Percentiles rank a stretch among this genome's conserved stretches.
phyloP scores from a whole-genome alignment of 108 stramenopile genomes.

The Chaetoceros muelleri region DNA sequence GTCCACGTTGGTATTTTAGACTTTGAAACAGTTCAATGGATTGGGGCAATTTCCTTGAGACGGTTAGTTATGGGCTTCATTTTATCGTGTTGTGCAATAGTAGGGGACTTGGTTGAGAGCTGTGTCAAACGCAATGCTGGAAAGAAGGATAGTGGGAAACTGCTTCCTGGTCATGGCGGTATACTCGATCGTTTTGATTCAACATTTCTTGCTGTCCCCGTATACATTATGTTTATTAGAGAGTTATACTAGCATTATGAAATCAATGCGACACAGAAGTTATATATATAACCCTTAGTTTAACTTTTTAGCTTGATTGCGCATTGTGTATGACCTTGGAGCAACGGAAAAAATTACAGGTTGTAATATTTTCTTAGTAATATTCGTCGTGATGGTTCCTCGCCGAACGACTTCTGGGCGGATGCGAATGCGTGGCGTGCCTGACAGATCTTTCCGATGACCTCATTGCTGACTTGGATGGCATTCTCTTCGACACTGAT shows the following conservation, averaged over 20 bases:
- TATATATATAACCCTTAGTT: too few relatives aligned
- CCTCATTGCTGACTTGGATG: neutral
- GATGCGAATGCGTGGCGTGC: too few relatives aligned
- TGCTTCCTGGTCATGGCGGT: constrained; percentile 80
- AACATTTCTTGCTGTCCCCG: constrained; percentile 44
- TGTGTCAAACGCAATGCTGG: constrained; percentile 53
- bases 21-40: constrained; percentile 3
- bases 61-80: constrained; percentile 30
- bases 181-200: constrained; percentile 83
- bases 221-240: too few relatives aligned
- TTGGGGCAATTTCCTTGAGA: constrained; percentile 7
- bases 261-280: too few relatives aligned
- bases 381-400: too few relatives aligned
- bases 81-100: constrained; percentile 47
- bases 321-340: too few relatives aligned
- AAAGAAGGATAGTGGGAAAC: constrained; percentile 55
- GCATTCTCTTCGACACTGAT: neutral
- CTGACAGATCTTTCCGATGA: neutral
- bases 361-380: too few relatives aligned
- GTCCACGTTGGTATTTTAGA: neutral
- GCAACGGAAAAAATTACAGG: too few relatives aligned
- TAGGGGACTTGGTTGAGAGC: constrained; percentile 72
- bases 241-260: too few relatives aligned
- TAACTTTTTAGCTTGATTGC: too few relatives aligned
- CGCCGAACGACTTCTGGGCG: too few relatives aligned